Base-by-base conservation (phyloP, 2,329 filamentous ascomycete species). In the Diplodia seriata region DNA sequence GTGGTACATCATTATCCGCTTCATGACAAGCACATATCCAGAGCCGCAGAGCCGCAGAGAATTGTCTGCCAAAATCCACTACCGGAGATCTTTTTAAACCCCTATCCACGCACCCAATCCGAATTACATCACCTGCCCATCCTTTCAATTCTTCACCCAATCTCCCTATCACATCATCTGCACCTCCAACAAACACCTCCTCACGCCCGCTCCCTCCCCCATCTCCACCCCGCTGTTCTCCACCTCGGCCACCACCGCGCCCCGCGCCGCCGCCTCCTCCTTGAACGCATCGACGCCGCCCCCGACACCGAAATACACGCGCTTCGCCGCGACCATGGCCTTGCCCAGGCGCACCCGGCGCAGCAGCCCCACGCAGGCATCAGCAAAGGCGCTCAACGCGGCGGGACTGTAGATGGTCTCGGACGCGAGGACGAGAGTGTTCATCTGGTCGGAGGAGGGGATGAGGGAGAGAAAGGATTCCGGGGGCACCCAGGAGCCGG, bases 381-480 rank as follows among this genome's bases (percentile, higher is more conserved):
- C 86, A 0, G 89, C 87, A 74, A 94, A 95, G 0, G 87, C 85
- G 43, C 82, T 81, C 26, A 93, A 84, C 0, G 90, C 89, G 68
- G 89, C 88, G 0, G 91, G 91, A 2, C 89, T 92, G 79, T 95
- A 95, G 54, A 95, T 94, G 0, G 92, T 95, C 78, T 95, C 92
- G 0, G 91, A 90, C 0, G 89, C 92, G 1, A 95, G 80, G 2
- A 91, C 2, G 3, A 68, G 78, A 0, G 79, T 80, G 29, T 81
- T 81, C 70, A 81, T 75, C 11, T 77, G 78, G 14, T 77, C 68
- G 11, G 77, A 72, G 0, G 74, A 71, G 0, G 76, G 80, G 8
- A 93, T 78, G 1, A 92, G 79, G 1, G 84, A 76, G 4, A 91
- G 83, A 68, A 94, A 89, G 2, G 79, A 74, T 15, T 81, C 78